Evolutionary conservation across 768 basidiomycete genomes (phyloP).

Genomic region (Cystoderma amianthinum): DNA sequence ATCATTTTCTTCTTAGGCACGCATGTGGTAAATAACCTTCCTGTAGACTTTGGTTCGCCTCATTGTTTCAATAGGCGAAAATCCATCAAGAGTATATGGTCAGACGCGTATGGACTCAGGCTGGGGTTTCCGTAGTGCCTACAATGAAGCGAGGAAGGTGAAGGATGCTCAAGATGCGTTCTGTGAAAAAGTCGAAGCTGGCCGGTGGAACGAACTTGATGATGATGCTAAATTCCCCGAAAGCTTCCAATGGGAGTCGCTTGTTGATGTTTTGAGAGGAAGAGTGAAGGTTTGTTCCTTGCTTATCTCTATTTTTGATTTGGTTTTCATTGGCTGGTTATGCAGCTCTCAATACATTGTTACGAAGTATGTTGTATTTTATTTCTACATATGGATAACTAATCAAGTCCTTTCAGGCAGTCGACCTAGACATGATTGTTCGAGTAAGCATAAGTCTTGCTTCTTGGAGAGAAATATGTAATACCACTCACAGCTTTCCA

Average conservation of each 20-base stretch:
- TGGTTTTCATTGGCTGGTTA: too few species aligned
- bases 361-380: conserved; percentile 25
- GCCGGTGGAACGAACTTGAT: conserved; percentile 33
- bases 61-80: conserved; percentile 37
- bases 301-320: too few species aligned
- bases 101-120: conserved; percentile 54
- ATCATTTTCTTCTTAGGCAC: conserved; percentile 32
- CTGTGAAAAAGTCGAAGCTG: conserved; percentile 42
- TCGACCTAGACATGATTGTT: conserved; percentile 62
- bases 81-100: conserved; percentile 39
- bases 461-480: neutral
- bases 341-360: conserved; percentile 32
- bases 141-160: conserved; percentile 59
- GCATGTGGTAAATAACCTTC: conserved; percentile 43
- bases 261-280: conserved; percentile 68
- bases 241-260: conserved; percentile 60
- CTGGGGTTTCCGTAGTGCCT: conserved; percentile 69
- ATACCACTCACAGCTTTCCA: conserved; percentile 43
- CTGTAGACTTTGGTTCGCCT: neutral
- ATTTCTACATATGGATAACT: too few species aligned
- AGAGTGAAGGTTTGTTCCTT: conserved; percentile 54
- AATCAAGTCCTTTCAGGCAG: conserved; percentile 30
- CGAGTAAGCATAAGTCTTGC: conserved; percentile 33
- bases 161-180: conserved; percentile 64
- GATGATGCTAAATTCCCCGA: conserved; percentile 43